Evolutionary conservation across 2,329 filamentous ascomycete species (phyloP).

Genomic region (Mycosphaerella arachidis): DNA sequence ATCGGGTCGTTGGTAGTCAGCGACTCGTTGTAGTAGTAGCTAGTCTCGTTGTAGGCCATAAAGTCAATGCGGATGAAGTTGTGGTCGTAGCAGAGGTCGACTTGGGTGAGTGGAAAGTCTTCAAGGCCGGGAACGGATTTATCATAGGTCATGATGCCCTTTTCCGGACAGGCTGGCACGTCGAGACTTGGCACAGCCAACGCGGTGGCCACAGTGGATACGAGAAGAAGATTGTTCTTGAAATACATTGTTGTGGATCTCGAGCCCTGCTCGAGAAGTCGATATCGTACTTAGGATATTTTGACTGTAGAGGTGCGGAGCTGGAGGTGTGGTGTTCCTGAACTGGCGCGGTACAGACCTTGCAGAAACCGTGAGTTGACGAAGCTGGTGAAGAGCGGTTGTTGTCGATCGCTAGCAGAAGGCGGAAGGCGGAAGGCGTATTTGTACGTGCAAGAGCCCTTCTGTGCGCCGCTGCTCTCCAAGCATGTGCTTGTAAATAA

Average conservation of each 20-base stretch:
- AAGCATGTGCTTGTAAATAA: too few species aligned
- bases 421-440: too few species aligned
- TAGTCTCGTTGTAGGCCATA: slow-evolving; percentile 13
- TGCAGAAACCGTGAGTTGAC: too few species aligned
- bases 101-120: slow-evolving; percentile 11
- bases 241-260: neutral
- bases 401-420: too few species aligned
- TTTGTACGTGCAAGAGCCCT: too few species aligned
- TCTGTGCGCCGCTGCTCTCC: too few species aligned
- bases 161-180: slow-evolving; percentile 12
- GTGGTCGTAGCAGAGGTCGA: slow-evolving; percentile 14
- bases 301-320: too few species aligned
- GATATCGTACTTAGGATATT: too few species aligned
- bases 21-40: slow-evolving; percentile 14
- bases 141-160: slow-evolving; percentile 12
- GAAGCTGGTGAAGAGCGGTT: too few species aligned
- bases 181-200: slow-evolving; percentile 8
- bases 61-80: slow-evolving; percentile 5
- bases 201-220: neutral
- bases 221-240: neutral
- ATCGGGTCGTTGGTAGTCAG: slow-evolving; percentile 14
- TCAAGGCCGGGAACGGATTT: slow-evolving; percentile 7
- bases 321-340: too few species aligned
- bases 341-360: too few species aligned
- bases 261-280: neutral